phyloP scores from a whole-genome alignment of 1,284 basidiomycete genomes.

The Hemileia vastatrix region DNA sequence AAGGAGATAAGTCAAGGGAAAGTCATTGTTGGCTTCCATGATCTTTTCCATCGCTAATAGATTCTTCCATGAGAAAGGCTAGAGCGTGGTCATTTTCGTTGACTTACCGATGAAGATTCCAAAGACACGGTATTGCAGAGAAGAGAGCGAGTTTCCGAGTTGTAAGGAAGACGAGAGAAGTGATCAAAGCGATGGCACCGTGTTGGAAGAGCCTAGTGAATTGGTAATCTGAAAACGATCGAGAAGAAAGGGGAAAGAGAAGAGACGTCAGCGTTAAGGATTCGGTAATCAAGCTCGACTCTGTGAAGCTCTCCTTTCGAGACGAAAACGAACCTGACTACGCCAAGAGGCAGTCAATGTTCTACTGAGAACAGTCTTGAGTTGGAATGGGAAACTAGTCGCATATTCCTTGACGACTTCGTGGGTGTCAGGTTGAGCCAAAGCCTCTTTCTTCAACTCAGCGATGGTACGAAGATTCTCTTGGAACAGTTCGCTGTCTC shows the following conservation, averaged over 20 bases:
- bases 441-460: slow-evolving; percentile 47
- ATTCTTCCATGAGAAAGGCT: too few species aligned
- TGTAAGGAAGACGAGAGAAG: slow-evolving; percentile 76
- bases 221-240: slow-evolving; percentile 32
- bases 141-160: slow-evolving; percentile 57
- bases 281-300: slow-evolving; percentile 65
- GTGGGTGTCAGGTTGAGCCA: slow-evolving; percentile 44
- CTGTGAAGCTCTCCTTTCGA: too few species aligned
- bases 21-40: not conserved
- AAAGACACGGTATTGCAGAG: slow-evolving; percentile 76
- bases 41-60: too few species aligned
- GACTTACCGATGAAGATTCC: slow-evolving; percentile 53
- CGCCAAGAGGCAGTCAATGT: slow-evolving; percentile 72
- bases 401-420: slow-evolving; percentile 46
- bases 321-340: slow-evolving; percentile 44
- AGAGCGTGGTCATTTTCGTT: too few species aligned
- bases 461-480: slow-evolving; percentile 45
- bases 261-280: slow-evolving; percentile 45
- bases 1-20: slow-evolving; percentile 45
- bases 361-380: slow-evolving; percentile 62
- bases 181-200: slow-evolving; percentile 58
- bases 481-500: slow-evolving; percentile 41
- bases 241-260: slow-evolving; percentile 25
- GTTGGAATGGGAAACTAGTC: slow-evolving; percentile 66
- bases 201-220: slow-evolving; percentile 60